A percentile compares a stretch with the other conserved stretches of the same genome.
These are phyloP conservation scores for Baudoinia panamericana DNA, from an alignment of 495 filamentous ascomycete genomes.

Conservation along the genomic window DNA sequence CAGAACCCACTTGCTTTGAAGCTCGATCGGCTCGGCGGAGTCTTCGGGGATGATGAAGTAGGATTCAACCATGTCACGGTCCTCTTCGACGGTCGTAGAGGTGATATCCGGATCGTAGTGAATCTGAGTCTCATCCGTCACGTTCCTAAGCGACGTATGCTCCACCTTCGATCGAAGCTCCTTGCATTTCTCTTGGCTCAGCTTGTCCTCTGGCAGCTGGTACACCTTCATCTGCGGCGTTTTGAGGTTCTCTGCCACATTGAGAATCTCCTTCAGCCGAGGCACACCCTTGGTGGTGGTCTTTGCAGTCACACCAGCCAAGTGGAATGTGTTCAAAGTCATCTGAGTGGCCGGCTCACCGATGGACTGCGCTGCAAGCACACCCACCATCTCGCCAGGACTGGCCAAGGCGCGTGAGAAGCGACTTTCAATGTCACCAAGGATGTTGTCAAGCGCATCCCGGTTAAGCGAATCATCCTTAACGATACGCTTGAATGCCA, in stretches of 20 bases:
- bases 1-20: slow-evolving; percentile 86
- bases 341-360: slow-evolving; percentile 98
- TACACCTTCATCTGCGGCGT: slow-evolving; percentile 97
- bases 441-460: slow-evolving; percentile 79
- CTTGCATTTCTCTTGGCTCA: slow-evolving; percentile 70
- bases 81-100: slow-evolving; percentile 69
- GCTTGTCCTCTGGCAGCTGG: slow-evolving; percentile 43
- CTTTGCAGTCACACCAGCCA: slow-evolving; percentile 98
- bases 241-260: slow-evolving; percentile 95
- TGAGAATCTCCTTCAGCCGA: slow-evolving; percentile 97
- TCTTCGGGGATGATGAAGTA: slow-evolving; percentile 94
- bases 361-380: slow-evolving; percentile 94
- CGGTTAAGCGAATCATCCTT: slow-evolving; percentile 74
- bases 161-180: slow-evolving; percentile 74
- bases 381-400: slow-evolving; percentile 97
- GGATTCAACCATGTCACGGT: slow-evolving; percentile 87
- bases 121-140: slow-evolving; percentile 83
- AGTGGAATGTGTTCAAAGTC: slow-evolving; percentile 99
- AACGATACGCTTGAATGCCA: slow-evolving; percentile 85
- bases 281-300: slow-evolving; percentile 98
- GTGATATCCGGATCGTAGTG: slow-evolving; percentile 93
- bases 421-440: slow-evolving; percentile 79
- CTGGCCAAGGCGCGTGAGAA: slow-evolving; percentile 69
- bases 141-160: slow-evolving; percentile 85
- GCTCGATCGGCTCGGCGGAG: slow-evolving; percentile 50